A percentile compares a stretch with the other conserved stretches of the same genome.
phyloP scores from a whole-genome alignment of 2,329 filamentous ascomycete species.

The Fusarium metavorans region DNA sequence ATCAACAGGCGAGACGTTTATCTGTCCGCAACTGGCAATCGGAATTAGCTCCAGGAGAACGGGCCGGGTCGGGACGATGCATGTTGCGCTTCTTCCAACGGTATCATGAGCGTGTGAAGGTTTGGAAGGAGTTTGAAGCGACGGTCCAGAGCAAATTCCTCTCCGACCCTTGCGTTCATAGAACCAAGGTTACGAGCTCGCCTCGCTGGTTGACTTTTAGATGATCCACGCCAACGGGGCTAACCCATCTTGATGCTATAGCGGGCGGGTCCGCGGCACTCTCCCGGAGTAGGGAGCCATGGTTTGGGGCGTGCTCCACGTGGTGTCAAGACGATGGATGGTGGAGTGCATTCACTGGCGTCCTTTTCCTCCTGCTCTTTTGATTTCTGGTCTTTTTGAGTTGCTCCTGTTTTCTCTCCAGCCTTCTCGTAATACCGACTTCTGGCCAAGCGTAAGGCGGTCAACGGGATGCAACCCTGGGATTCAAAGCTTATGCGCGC shows the following conservation, averaged over 20 bases:
- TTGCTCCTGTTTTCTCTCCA: conserved; percentile 4
- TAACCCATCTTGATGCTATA: conserved; percentile 32
- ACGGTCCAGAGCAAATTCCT: conserved; percentile 11
- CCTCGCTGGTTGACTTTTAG: conserved; percentile 1
- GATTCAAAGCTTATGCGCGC: neutral
- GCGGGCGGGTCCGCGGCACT: conserved; percentile 45
- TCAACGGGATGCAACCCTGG: conserved; percentile 19
- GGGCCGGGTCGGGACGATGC: conserved; percentile 9
- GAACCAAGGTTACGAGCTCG: conserved; percentile 18
- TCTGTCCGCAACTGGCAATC: neutral
- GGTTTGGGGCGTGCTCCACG: conserved; percentile 45
- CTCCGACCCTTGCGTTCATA: conserved; percentile 13
- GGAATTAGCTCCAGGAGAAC: conserved; percentile 2
- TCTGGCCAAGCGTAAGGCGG: conserved; percentile 3
- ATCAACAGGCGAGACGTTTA: neutral
- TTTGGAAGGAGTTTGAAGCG: conserved; percentile 3
- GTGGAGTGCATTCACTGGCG: conserved; percentile 37
- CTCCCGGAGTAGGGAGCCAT: conserved; percentile 43
- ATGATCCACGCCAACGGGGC: conserved; percentile 27
- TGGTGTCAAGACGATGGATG: conserved; percentile 42
- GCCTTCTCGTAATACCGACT: neutral
- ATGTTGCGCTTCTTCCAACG: neutral
- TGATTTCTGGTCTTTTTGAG: conserved; percentile 5
- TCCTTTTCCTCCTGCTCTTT: conserved; percentile 2
- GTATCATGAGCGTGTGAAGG: conserved; percentile 4